Evolutionary conservation across 345 rosid species (phyloP), one percentile per base, ranked within the genome.

Genomic region (Passiflora organensis): DNA sequence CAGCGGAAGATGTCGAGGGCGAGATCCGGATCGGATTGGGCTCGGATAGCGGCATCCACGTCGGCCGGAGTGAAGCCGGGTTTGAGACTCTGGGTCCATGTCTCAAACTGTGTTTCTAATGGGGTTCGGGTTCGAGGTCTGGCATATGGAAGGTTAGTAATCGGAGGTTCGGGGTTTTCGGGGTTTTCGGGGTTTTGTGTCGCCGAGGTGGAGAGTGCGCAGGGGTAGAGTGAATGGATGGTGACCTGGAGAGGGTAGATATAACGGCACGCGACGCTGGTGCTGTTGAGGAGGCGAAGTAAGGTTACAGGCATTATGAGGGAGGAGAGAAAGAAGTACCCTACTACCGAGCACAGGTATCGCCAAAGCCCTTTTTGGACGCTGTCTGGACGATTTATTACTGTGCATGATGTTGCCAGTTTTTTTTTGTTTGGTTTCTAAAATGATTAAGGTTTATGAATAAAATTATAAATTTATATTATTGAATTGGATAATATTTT

Each of bases 1-100:
- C 99, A 93, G 3, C 95, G 96, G 83, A 89, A 93, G 48, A 93
- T 84, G 68, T 86, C 94, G 61, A 78, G 71, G 4, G 94, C 94
- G 38, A 93, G 86, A 73, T 93, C 89, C 13, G 99, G 84, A 64
- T 93, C 96, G 6, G 80, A 65, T 70, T 84, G 97, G 19, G 91
- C 83, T 10, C 73, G 81, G 48, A 93, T 52, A 36, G 96, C 95
- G 4, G 60, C 39, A 10, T 71, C 85, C 11, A 93, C 97, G 24
- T 89, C 91, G 8, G 79, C 48, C 0, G 84, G 63, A 23, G 81
- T 80, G 82, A 93, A 89, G 1, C 95, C 97, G 23, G 89, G 95
- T 72, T 79, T 82, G 16, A 93, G 95, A 53, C 67, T 79, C 20
- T 81, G 80, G 60, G 76, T 76, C 96, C 96, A 93, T 13, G 85